phyloP scores from a whole-genome alignment of 2,329 filamentous ascomycete genomes.

The Aspergillus melleus region DNA sequence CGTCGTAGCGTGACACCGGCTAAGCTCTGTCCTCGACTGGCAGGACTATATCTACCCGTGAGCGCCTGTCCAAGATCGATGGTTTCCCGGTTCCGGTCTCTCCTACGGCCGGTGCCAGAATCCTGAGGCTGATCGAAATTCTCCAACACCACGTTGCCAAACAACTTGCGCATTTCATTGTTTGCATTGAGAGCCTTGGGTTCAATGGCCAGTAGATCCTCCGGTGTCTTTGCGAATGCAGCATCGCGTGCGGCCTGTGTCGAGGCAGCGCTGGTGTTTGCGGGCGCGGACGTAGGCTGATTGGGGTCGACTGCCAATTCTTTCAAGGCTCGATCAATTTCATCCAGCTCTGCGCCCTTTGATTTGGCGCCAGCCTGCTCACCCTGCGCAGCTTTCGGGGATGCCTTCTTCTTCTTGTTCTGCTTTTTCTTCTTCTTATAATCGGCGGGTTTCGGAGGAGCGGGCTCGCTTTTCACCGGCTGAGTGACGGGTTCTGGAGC shows the following conservation, averaged over 20 bases:
- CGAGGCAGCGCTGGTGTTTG: conserved; percentile 25
- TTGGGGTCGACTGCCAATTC: conserved; percentile 53
- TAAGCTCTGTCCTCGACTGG: conserved; percentile 62
- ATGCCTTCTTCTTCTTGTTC: conserved; percentile 59
- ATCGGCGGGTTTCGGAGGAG: conserved; percentile 21
- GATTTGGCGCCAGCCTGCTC: conserved; percentile 20
- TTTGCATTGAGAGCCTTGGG: conserved; percentile 76
- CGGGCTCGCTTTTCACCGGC: conserved; percentile 19
- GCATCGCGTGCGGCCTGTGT: conserved; percentile 37
- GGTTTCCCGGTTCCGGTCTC: conserved; percentile 54
- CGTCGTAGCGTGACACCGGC: conserved; percentile 70
- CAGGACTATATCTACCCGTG: conserved; percentile 53
- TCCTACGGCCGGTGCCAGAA: conserved; percentile 47
- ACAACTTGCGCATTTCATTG: conserved; percentile 85
- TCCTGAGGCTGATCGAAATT: conserved; percentile 53
- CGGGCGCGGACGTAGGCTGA: conserved; percentile 14
- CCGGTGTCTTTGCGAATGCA: conserved; percentile 41
- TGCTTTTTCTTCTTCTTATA: conserved; percentile 57
- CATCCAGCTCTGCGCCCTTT: conserved; percentile 51
- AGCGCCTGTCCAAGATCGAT: conserved; percentile 57
- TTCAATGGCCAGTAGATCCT: conserved; percentile 61
- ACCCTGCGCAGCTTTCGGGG: conserved; percentile 32
- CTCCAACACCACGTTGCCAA: conserved; percentile 65
- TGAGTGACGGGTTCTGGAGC: conserved; percentile 11
- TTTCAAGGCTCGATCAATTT: conserved; percentile 66